Evolutionary conservation across 176 grass and related monocot genomes (phyloP).

Genomic region (Cenchrus fungigraminus): DNA sequence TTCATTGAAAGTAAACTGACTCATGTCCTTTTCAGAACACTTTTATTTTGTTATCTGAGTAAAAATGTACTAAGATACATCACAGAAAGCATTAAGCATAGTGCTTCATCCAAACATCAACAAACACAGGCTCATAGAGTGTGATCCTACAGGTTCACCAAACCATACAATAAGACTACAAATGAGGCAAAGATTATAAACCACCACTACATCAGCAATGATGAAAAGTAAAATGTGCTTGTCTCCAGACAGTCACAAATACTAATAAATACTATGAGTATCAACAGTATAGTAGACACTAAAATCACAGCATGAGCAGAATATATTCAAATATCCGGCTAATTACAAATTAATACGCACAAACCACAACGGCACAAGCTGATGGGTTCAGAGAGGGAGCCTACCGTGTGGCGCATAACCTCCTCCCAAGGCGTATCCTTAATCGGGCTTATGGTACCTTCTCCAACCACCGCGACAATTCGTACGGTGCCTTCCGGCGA

Average conservation of each 20-base stretch:
- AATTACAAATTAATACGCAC: not conserved
- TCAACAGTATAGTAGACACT: not conserved
- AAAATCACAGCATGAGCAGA: not conserved
- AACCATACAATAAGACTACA: not conserved
- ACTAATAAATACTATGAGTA: not conserved
- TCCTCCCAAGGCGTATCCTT: constrained; percentile 78
- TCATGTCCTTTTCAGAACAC: not conserved
- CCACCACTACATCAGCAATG: not conserved
- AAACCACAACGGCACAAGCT: not conserved
- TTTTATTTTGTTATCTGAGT: not conserved
- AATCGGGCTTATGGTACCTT: constrained; percentile 74
- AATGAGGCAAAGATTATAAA: not conserved
- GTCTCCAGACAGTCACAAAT: constrained; percentile 7
- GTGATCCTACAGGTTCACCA: not conserved
- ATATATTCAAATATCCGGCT: not conserved
- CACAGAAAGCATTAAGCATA: not conserved
- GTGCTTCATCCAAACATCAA: constrained; percentile 7
- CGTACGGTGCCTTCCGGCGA: constrained; percentile 27
- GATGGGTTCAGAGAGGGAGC: constrained; percentile 23
- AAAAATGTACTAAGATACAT: constrained; percentile 25
- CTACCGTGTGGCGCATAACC: constrained; percentile 88
- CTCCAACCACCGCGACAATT: constrained; percentile 70
- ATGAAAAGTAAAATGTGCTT: not conserved
- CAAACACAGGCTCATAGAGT: not conserved
- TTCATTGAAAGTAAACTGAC: not conserved